These are phyloP conservation scores for Podila horticola DNA, from an alignment of 192 early-diverging fungal genomes.

Conservation along the genomic window DNA sequence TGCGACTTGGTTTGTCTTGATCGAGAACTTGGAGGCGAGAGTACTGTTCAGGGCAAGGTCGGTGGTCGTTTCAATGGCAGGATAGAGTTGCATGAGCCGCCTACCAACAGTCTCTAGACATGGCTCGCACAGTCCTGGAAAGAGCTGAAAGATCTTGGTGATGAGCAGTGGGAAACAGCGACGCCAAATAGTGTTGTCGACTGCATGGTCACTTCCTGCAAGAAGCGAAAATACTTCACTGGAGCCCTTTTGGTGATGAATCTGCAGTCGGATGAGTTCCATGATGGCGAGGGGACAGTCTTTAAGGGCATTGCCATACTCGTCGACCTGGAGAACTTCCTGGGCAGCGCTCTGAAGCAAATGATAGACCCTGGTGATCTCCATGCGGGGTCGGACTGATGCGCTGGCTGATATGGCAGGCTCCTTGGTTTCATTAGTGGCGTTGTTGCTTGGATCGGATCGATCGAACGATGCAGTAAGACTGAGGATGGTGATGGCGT, in stretches of 20 bases:
- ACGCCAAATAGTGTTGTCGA: slow-evolving; percentile 75
- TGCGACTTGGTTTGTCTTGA: slow-evolving; percentile 56
- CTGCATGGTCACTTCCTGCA: slow-evolving; percentile 63
- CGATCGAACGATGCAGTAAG: slow-evolving; percentile 62
- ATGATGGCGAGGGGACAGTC: slow-evolving; percentile 53
- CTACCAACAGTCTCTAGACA: slow-evolving; percentile 67
- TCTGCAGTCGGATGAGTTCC: slow-evolving; percentile 55
- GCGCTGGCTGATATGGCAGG: slow-evolving; percentile 24
- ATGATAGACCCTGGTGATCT: slow-evolving; percentile 29
- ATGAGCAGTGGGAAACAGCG: slow-evolving; percentile 73
- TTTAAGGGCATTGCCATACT: slow-evolving; percentile 54
- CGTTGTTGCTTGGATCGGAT: slow-evolving; percentile 10
- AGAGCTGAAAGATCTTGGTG: slow-evolving; percentile 68
- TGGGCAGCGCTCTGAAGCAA: slow-evolving; percentile 50
- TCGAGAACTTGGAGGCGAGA: slow-evolving; percentile 58
- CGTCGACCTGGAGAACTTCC: slow-evolving; percentile 63
- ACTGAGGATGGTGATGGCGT: slow-evolving; percentile 70
- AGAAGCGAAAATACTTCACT: slow-evolving; percentile 66
- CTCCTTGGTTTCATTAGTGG: slow-evolving; percentile 22
- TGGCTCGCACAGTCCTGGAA: slow-evolving; percentile 55
- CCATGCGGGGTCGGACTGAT: slow-evolving; percentile 28
- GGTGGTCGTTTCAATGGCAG: slow-evolving; percentile 63
- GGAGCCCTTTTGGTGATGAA: slow-evolving; percentile 61
- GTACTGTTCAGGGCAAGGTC: slow-evolving; percentile 61
- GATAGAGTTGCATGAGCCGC: slow-evolving; percentile 72